Evolutionary conservation across 305 asterid genomes (phyloP).

Genomic region (Solanum hybrid): DNA sequence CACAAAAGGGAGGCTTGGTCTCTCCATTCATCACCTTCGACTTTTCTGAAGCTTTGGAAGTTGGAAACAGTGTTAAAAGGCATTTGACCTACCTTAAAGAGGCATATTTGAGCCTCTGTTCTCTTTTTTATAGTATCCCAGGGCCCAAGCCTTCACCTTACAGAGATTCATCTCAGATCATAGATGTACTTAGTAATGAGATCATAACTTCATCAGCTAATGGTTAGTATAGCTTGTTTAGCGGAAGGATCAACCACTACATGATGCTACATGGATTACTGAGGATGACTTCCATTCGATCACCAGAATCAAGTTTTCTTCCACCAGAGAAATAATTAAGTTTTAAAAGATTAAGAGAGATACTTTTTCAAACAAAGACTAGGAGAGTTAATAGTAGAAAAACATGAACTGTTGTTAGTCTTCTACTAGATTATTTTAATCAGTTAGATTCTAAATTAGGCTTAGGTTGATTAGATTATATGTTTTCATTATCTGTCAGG

Average conservation of each 20-base stretch:
- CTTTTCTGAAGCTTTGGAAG: not conserved
- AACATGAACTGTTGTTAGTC: not conserved
- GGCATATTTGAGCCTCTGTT: not conserved
- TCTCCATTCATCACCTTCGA: not conserved
- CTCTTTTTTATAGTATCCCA: not conserved
- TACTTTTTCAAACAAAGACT: not conserved
- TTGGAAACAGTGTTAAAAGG: not conserved
- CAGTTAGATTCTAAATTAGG: not conserved
- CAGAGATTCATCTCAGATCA: not conserved
- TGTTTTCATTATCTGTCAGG: not conserved
- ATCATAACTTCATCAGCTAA: not conserved
- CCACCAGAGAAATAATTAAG: not conserved
- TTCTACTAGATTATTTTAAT: not conserved
- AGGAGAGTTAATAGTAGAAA: not conserved
- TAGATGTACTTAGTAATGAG: not conserved
- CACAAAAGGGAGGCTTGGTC: not conserved
- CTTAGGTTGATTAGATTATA: not conserved
- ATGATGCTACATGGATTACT: not conserved
- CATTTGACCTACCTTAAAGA: not conserved
- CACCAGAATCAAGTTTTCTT: not conserved
- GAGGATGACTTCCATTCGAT: not conserved
- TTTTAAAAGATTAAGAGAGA: not conserved
- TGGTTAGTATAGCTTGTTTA: not conserved
- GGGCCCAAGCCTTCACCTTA: not conserved
- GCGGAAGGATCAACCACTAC: not conserved